These are phyloP conservation scores for Daphne laureola DNA, from an alignment of 441 rosid genomes.

Conservation along the genomic window DNA sequence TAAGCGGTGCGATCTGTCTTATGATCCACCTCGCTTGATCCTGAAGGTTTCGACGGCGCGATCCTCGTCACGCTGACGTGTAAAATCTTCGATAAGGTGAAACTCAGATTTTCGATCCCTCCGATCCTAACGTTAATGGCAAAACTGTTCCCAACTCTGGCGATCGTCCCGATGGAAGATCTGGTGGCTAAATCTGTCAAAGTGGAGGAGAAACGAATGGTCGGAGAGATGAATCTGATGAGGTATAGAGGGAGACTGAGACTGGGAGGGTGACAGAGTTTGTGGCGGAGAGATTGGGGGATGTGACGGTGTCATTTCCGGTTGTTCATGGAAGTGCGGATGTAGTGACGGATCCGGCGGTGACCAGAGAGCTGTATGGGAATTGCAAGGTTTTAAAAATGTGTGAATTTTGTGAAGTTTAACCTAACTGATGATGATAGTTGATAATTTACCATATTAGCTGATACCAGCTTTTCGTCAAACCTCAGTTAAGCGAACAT, in stretches of 20 bases:
- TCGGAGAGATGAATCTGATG: conserved; percentile 55
- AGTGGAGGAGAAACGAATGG: conserved; percentile 49
- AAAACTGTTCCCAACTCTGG: conserved; percentile 56
- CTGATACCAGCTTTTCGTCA: too few relatives aligned
- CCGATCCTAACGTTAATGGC: conserved; percentile 42
- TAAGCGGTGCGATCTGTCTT: conserved; percentile 81
- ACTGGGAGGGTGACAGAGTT: conserved; percentile 59
- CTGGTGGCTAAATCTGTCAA: conserved; percentile 47
- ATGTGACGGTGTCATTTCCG: conserved; percentile 58
- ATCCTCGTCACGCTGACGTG: conserved; percentile 84
- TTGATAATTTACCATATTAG: too few relatives aligned
- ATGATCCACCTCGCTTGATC: conserved; percentile 48
- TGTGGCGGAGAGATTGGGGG: conserved; percentile 38
- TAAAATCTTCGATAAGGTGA: conserved; percentile 59
- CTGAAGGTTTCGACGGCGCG: conserved; percentile 54
- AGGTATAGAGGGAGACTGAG: conserved; percentile 72
- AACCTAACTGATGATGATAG: too few relatives aligned
- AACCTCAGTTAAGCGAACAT: too few relatives aligned
- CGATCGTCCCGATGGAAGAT: conserved; percentile 70
- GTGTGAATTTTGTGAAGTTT: too few relatives aligned
- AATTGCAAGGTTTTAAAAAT: too few relatives aligned
- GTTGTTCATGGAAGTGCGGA: conserved; percentile 77
- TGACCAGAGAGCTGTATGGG: conserved; percentile 56
- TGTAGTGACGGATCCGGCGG: conserved; percentile 80
- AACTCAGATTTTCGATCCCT: conserved; percentile 78